Percentiles rank a stretch among this genome's conserved stretches.
These are phyloP conservation scores for Punctularia strigosozonata DNA, from an alignment of 768 basidiomycete genomes.

Conservation along the genomic window DNA sequence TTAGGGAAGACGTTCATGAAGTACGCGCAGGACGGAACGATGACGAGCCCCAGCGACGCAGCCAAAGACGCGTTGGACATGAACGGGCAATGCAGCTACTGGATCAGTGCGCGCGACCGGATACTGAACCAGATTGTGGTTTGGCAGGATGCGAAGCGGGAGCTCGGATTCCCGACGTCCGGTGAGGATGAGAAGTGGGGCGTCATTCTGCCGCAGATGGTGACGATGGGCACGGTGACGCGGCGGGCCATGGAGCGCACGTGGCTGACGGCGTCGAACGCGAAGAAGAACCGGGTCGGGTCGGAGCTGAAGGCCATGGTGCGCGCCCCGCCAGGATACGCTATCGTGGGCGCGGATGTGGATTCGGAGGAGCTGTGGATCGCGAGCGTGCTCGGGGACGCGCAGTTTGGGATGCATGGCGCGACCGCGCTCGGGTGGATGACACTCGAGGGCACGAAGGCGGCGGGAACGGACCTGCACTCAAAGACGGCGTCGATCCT, in stretches of 20 bases:
- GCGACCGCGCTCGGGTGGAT: constrained; percentile 98
- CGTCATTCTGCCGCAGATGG: constrained; percentile 89
- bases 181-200: constrained; percentile 50
- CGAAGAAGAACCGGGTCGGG: constrained; percentile 95
- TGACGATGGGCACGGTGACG: constrained; percentile 98
- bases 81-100: constrained; percentile 93
- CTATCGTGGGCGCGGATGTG: constrained; percentile 95
- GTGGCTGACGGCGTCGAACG: constrained; percentile 97
- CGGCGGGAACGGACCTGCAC: constrained; percentile 88
- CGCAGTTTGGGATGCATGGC: constrained; percentile 94
- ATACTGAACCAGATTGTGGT: constrained; percentile 90
- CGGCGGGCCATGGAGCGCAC: constrained; percentile 96
- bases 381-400: constrained; percentile 96
- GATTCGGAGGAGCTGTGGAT: constrained; percentile 99
- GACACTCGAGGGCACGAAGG: constrained; percentile 96
- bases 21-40: constrained; percentile 75
- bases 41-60: constrained; percentile 71
- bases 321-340: constrained; percentile 83
- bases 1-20: constrained; percentile 84
- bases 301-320: constrained; percentile 99
- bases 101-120: constrained; percentile 90
- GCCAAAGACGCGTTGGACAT: constrained; percentile 81
- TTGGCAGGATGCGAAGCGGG: constrained; percentile 46
- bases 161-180: constrained; percentile 37
- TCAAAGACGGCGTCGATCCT: constrained; percentile 93